Evolutionary conservation across 2,329 filamentous ascomycete species (phyloP), one percentile per base, ranked within the genome.

Genomic region (Aspergillus tanneri): DNA sequence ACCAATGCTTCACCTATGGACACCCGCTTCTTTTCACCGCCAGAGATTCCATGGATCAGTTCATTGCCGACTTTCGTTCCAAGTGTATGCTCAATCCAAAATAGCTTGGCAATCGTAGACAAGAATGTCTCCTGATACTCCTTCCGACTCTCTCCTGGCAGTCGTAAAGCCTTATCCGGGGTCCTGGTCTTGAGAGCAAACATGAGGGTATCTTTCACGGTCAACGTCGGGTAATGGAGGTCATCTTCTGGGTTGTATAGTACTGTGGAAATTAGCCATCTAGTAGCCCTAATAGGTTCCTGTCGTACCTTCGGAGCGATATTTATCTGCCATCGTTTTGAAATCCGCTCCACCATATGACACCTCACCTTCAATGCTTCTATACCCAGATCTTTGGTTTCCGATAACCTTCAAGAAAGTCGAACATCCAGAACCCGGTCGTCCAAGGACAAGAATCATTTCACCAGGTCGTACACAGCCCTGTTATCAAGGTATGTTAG

Each of bases 351-450:
- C 78, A n/a, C 80, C 80, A 56, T 85, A 79, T 7, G 62, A 67
- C 19, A 77, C 73, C 38, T 74, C 72, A 0, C 85, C 85, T 1
- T 77, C 68, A 3, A 88, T 76, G 2, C 72, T 75, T 49, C 79
- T 75, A 56, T 80, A 88, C 1, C 84, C 84, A 4, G 69, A 70
- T 43, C 85, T 69, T 52, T 83, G 79, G 57, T 89, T 90, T 27
- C 84, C 80, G 11, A 95, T 81, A 0, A 87, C 88, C 75, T 95
- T 95, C 49, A 95, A 74, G 55, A 95, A 85, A 1, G 90, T 95
- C 12, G 87, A 90, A 68, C 90, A 95, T 36, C 72, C 72, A 37
- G 69, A 69, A 0, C 71, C 71, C 3, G 71, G 70, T 5, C 67
- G 62, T 5, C 71, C 72, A 14, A 74, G 62, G 51, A 75, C 58